Percentiles rank a stretch among this genome's conserved stretches.
Evolutionary conservation across 371 early-diverging fungal species (phyloP).

Genomic region (Haplosporangium sp.): DNA sequence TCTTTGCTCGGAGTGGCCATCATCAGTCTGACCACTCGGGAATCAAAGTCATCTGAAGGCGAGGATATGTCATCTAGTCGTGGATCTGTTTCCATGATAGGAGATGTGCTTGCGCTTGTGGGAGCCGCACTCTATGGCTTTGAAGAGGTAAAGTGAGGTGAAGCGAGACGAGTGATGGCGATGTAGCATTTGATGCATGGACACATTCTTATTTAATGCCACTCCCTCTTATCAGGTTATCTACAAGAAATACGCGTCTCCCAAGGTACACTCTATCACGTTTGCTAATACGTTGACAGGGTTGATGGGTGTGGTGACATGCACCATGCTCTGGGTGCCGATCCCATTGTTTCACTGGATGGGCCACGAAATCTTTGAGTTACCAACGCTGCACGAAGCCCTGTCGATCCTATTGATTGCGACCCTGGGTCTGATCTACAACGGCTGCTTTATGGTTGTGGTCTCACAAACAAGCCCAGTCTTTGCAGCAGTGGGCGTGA

Average conservation of each 20-base stretch:
- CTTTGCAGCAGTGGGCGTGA: conserved; percentile 85
- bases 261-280: conserved; percentile 55
- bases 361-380: conserved; percentile 74
- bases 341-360: conserved; percentile 74
- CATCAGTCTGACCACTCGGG: conserved; percentile 64
- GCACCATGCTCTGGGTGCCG: conserved; percentile 76
- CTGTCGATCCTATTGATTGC: conserved; percentile 70
- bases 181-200: not conserved
- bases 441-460: conserved; percentile 82
- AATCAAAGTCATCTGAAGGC: conserved; percentile 11
- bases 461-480: conserved; percentile 82
- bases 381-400: conserved; percentile 67
- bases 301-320: conserved; percentile 69
- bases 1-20: conserved; percentile 77
- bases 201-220: not conserved
- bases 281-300: conserved; percentile 81
- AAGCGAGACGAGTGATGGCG: not conserved
- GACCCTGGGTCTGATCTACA: conserved; percentile 78
- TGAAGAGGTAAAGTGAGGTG: conserved; percentile 38
- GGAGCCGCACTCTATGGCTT: conserved; percentile 72
- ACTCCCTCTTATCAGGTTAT: conserved; percentile 69
- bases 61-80: conserved; percentile 10
- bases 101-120: conserved; percentile 63
- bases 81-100: conserved; percentile 37
- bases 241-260: conserved; percentile 82